A percentile compares a stretch with the other conserved stretches of the same genome.
These are phyloP conservation scores for Malus asiatica DNA, from an alignment of 306 rosid species.

Conservation along the genomic window DNA sequence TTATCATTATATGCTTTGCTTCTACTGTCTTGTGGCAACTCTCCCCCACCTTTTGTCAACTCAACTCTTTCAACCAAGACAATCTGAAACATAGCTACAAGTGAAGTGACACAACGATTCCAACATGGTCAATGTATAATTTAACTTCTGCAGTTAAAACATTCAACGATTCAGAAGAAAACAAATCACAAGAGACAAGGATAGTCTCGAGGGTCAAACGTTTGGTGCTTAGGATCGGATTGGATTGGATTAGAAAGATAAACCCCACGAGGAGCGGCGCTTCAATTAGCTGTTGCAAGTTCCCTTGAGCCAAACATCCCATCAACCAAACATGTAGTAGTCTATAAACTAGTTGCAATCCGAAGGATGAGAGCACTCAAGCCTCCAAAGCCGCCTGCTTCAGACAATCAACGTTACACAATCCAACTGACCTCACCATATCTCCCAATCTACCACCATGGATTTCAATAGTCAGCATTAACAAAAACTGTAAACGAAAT, in stretches of 20 bases:
- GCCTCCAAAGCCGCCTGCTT: constrained; percentile 47
- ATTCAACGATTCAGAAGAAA: background rate
- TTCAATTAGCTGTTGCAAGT: background rate
- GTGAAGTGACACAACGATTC: background rate
- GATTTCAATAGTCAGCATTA: constrained; percentile 3
- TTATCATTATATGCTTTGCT: background rate
- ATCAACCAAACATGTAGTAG: constrained; percentile 15
- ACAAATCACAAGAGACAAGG: background rate
- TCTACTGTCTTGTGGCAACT: background rate
- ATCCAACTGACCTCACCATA: constrained; percentile 66
- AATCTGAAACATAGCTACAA: background rate
- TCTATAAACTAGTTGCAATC: constrained; percentile 20
- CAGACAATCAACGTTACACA: constrained; percentile 60
- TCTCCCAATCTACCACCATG: constrained; percentile 49
- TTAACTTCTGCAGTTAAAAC: background rate
- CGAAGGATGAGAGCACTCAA: constrained; percentile 11
- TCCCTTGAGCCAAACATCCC: constrained; percentile 11
- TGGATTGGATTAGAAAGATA: background rate
- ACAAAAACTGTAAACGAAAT: background rate
- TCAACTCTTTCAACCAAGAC: background rate
- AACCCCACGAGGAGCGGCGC: background rate
- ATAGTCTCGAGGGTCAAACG: background rate
- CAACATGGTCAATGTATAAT: background rate
- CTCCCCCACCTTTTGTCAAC: background rate
- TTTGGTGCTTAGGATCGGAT: background rate